Percentiles rank a stretch among this genome's conserved stretches.
Evolutionary conservation across 2,329 filamentous ascomycete genomes (phyloP).

Genomic region (Zasmidium citrigriseum): DNA sequence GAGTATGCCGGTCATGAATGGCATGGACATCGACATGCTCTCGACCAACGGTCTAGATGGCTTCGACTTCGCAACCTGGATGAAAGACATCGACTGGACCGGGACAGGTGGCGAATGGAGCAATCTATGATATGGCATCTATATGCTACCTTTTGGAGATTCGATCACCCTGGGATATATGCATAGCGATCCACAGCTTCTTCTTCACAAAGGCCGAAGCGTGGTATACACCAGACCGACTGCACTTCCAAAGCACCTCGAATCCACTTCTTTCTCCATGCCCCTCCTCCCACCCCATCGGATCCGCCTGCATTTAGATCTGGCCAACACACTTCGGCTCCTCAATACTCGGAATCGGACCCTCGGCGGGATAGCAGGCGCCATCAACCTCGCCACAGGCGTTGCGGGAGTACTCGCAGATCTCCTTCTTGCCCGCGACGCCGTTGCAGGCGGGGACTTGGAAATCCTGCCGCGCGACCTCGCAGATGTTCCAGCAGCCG

Average conservation of each 20-base stretch:
- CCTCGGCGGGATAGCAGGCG: neutral
- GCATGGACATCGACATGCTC: constrained; percentile 4
- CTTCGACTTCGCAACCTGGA: constrained; percentile 17
- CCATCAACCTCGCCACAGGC: neutral
- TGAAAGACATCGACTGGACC: constrained; percentile 19
- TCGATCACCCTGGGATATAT: too few relatives aligned
- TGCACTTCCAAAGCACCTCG: neutral
- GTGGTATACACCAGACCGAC: too few relatives aligned
- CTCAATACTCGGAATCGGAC: neutral
- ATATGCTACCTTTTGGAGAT: too few relatives aligned
- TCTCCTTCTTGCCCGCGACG: neutral
- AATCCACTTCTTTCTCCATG: neutral
- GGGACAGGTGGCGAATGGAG: constrained; percentile 14
- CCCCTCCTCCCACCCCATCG: neutral
- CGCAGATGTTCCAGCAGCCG: neutral
- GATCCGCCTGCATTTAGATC: too few relatives aligned
- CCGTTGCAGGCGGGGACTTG: neutral
- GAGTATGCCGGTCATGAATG: neutral
- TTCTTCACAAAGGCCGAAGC: too few relatives aligned
- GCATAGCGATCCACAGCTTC: too few relatives aligned
- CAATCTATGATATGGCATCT: constrained; percentile 9
- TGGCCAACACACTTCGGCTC: neutral
- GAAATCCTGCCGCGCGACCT: neutral
- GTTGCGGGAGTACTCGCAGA: neutral
- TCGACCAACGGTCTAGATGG: constrained; percentile 10